Conservation (phyloP, 768 basidiomycete genomes). For the Botryobasidium botryosum region DNA sequence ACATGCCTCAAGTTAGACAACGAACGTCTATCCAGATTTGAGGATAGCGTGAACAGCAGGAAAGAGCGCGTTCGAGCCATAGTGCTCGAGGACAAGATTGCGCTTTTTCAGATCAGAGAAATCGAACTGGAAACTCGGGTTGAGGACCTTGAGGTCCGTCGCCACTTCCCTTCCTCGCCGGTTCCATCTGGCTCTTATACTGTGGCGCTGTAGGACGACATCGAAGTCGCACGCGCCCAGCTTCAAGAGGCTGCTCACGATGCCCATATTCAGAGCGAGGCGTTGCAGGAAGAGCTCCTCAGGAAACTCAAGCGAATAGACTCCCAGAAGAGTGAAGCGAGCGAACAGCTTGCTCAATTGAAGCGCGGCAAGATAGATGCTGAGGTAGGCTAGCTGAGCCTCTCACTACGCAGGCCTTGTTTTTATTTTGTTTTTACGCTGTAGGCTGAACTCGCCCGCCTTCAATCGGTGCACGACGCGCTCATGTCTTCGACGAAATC, state of each 20-base stretch:
- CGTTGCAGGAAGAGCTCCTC: background rate
- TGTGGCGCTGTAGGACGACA: background rate
- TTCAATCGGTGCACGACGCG: background rate
- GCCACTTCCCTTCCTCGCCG: background rate
- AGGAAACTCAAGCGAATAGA: background rate
- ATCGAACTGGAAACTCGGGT: conserved; percentile 5
- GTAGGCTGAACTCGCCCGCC: background rate
- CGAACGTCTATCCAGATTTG: background rate
- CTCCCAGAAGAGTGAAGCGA: background rate
- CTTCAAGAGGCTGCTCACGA: background rate
- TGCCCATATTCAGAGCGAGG: background rate
- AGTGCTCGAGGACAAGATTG: conserved; percentile 1
- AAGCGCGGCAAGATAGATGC: background rate
- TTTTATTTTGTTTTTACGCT: no score
- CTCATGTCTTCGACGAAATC: background rate
- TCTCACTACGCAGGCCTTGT: no score
- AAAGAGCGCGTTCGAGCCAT: background rate
- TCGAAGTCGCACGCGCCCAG: background rate
- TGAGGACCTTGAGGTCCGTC: conserved; percentile 2
- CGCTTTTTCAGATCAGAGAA: conserved; percentile 4
- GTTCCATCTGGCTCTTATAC: background rate
- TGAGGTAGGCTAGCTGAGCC: background rate
- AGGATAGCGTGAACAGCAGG: background rate
- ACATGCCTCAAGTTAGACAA: background rate
- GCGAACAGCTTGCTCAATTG: background rate